A percentile compares a stretch with the other conserved stretches of the same genome.
Conservation (phyloP, 148 eudicot genomes). For the Bassia scoparia region DNA sequence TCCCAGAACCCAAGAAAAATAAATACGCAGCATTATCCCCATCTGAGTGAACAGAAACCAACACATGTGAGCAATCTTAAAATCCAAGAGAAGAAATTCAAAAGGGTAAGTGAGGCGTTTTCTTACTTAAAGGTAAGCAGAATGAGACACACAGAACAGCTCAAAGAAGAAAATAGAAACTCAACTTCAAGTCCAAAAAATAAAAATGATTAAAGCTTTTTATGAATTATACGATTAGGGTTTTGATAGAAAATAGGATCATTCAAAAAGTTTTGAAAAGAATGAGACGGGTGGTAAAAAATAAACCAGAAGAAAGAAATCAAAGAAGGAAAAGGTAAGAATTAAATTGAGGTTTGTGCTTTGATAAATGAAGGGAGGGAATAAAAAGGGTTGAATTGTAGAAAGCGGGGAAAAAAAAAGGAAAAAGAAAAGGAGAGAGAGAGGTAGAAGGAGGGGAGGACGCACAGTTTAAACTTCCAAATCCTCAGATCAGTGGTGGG, state of each 20-base stretch:
- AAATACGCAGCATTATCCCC: neutral
- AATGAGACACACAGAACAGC: constrained; percentile 30
- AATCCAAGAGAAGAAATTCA: constrained; percentile 2
- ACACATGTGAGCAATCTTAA: constrained; percentile 29
- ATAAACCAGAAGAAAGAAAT: too few species aligned
- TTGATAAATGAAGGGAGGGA: too few species aligned
- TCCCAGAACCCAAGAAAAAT: neutral
- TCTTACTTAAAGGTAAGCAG: constrained; percentile 23
- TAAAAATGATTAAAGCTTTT: neutral
- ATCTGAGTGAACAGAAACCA: neutral
- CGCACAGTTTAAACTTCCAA: constrained; percentile 54
- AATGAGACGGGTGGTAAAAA: neutral
- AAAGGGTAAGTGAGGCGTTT: neutral
- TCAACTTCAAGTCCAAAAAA: neutral
- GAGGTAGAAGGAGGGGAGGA: constrained; percentile 54
- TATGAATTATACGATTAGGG: constrained; percentile 25
- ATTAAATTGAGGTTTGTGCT: too few species aligned
- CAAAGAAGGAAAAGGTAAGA: too few species aligned
- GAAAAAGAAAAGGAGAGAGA: constrained; percentile 12
- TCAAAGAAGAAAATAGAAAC: constrained; percentile 1
- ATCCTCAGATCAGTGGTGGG: constrained; percentile 24
- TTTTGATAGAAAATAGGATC: constrained; percentile 21
- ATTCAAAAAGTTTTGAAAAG: constrained; percentile 15
- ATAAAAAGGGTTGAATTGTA: too few species aligned
- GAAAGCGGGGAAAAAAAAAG: constrained; percentile 1